Evolutionary conservation across 2,329 filamentous ascomycete genomes (phyloP).

Genomic region (Calonectria multiphialidica): DNA sequence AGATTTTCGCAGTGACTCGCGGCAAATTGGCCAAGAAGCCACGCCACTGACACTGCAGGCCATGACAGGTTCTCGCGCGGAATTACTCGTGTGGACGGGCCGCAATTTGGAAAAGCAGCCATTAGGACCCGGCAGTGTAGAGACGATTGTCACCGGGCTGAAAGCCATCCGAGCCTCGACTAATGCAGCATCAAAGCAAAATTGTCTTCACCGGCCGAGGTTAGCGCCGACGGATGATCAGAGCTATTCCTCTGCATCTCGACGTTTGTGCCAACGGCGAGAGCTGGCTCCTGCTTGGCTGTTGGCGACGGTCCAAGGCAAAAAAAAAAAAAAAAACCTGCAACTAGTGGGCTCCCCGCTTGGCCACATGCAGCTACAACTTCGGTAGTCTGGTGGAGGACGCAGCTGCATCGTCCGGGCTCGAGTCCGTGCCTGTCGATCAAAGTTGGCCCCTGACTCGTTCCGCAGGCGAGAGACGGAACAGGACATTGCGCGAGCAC

Average conservation of each 20-base stretch:
- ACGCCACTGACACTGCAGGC: background rate
- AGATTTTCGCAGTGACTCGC: background rate
- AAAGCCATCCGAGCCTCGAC: background rate
- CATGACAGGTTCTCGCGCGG: background rate
- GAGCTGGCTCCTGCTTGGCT: background rate
- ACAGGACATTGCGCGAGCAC: background rate
- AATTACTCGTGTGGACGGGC: background rate
- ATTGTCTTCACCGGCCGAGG: background rate
- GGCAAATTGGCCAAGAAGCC: background rate
- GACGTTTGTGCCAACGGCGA: background rate
- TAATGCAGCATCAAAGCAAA: background rate
- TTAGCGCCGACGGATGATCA: slow-evolving; percentile 3
- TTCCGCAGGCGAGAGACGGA: background rate
- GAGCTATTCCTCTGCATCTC: background rate
- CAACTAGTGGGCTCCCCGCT: slow-evolving; percentile 11
- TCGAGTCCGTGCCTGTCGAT: slow-evolving; percentile 43
- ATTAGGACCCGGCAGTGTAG: background rate
- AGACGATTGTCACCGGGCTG: background rate
- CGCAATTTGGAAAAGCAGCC: slow-evolving; percentile 1
- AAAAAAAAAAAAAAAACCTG: too few relatives aligned
- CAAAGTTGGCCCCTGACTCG: slow-evolving; percentile 40
- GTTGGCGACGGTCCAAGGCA: background rate
- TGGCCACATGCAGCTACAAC: slow-evolving; percentile 35
- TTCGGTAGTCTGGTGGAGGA: slow-evolving; percentile 17
- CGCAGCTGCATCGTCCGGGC: slow-evolving; percentile 17